These are phyloP conservation scores for Penicillium vulpinum DNA, from an alignment of 2,329 filamentous ascomycete species.

Conservation along the genomic window DNA sequence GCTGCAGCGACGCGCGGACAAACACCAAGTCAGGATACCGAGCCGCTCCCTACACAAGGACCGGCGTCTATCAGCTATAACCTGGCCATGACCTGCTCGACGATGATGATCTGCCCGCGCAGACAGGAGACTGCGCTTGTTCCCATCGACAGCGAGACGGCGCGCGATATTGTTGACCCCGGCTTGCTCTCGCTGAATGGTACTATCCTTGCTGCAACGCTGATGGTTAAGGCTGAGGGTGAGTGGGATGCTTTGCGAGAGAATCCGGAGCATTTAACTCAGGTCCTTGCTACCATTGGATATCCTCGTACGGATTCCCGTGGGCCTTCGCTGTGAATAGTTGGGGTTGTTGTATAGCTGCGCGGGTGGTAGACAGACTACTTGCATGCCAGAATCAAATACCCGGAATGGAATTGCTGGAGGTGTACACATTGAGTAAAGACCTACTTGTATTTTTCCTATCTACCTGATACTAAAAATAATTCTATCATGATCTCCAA, in stretches of 20 bases:
- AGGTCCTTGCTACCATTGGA: slow-evolving; percentile 46
- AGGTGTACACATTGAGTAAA: background rate
- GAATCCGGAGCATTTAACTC: slow-evolving; percentile 44
- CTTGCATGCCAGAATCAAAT: background rate
- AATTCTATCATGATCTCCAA: too few species aligned
- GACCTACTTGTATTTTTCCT: background rate
- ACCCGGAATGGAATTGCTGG: background rate
- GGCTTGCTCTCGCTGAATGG: slow-evolving; percentile 56
- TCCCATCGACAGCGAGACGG: slow-evolving; percentile 38
- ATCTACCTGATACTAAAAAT: background rate
- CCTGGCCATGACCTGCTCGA: slow-evolving; percentile 55
- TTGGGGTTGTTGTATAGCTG: background rate
- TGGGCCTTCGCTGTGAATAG: slow-evolving; percentile 1
- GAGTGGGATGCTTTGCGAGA: slow-evolving; percentile 54
- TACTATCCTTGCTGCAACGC: slow-evolving; percentile 57
- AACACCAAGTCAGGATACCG: slow-evolving; percentile 12
- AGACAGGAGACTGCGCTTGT: slow-evolving; percentile 47
- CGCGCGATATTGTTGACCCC: slow-evolving; percentile 29
- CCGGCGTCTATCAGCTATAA: slow-evolving; percentile 58
- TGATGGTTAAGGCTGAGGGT: slow-evolving; percentile 59
- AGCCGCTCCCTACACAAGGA: slow-evolving; percentile 30
- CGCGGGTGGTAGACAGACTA: background rate
- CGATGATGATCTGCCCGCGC: slow-evolving; percentile 57
- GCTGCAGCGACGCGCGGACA: slow-evolving; percentile 29
- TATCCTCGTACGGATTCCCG: slow-evolving; percentile 31